A percentile compares a stretch with the other conserved stretches of the same genome.
Evolutionary conservation across 257 asterid genomes (phyloP).

Genomic region (Nicotiana knightiana): DNA sequence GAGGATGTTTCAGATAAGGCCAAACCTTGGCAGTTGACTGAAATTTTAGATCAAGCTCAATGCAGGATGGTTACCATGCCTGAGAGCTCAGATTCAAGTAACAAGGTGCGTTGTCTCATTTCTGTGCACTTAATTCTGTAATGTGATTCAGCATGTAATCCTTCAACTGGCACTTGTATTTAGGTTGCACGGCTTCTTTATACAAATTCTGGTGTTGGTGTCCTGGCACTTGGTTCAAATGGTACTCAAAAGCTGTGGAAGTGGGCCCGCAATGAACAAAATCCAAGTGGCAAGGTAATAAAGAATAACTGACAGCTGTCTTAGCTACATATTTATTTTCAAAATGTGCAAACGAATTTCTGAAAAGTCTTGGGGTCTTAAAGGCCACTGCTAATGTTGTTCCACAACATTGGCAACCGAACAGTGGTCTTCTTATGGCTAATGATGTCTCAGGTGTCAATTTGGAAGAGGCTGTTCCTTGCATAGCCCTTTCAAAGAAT

Average conservation of each 20-base stretch:
- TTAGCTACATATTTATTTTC: neutral
- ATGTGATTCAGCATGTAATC: constrained; percentile 7
- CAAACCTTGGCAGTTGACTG: constrained; percentile 83
- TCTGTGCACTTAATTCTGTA: neutral
- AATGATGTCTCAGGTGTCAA: constrained; percentile 67
- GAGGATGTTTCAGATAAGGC: constrained; percentile 71
- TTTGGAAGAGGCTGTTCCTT: constrained; percentile 80
- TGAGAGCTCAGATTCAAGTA: constrained; percentile 63
- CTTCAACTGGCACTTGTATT: constrained; percentile 15
- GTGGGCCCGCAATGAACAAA: constrained; percentile 85
- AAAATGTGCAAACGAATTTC: constrained; percentile 6
- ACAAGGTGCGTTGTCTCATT: constrained; percentile 45
- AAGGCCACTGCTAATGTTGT: constrained; percentile 66
- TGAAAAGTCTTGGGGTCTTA: constrained; percentile 16
- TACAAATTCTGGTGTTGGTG: constrained; percentile 85
- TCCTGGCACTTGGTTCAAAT: constrained; percentile 86
- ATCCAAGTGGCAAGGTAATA: constrained; percentile 79
- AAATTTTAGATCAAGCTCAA: constrained; percentile 75
- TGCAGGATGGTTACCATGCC: constrained; percentile 92
- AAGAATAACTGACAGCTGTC: neutral
- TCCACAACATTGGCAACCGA: constrained; percentile 78
- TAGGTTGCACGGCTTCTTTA: constrained; percentile 96
- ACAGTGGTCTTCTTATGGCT: constrained; percentile 68
- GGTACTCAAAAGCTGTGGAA: constrained; percentile 92
- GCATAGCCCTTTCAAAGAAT: constrained; percentile 79